Base-by-base conservation (phyloP, 176 grass and related monocot genomes). In the Ensete ventricosum region DNA sequence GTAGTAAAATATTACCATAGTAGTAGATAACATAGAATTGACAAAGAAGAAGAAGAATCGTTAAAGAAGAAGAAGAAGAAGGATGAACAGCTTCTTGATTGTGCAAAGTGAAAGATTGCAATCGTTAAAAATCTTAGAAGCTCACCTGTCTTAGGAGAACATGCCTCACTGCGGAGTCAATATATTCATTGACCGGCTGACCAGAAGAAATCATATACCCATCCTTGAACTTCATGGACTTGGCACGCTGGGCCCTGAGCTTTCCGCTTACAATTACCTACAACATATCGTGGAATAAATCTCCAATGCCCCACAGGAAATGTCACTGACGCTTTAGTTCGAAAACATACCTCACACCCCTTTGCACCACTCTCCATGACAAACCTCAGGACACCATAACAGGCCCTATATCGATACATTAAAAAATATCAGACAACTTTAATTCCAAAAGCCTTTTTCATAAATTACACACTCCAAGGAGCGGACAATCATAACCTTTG, bases 331-430 rank as follows among this genome's bases (percentile, higher is more conserved):
- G 26, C 26, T 50, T 50, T n/a, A 20, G 14, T 50, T n/a, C 29
- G 4, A 51, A 20, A 50, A 49, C 16, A 69, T 69, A 69, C 67
- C 67, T 69, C 67, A 50, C 67, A 69, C 6, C 67, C 67, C 67
- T 69, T 69, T 21, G 67, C 67, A n/a, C 67, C 67, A 20, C 67
- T 69, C 67, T 69, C 67, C 67, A 69, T 69, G 7, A 69, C 67
- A 50, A 69, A 69, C 43, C 67, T 50, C 34, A 69, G 14, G 17
- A 69, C 67, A 51, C 67, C 67, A 49, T 69, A 69, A 20, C 67
- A 69, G 43, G 67, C 67, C 43, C 67, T 69, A 43, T 3, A 69
- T 2, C 34, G 10, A 51, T 50, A 70, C 6, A 50, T 50, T 51
- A 1, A 8, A 8, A 23, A 23, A 20, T 9, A 70, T 70, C n/a